Evolutionary conservation across 257 asterid species (phyloP).

Genomic region (Craterostigma plantagineum): DNA sequence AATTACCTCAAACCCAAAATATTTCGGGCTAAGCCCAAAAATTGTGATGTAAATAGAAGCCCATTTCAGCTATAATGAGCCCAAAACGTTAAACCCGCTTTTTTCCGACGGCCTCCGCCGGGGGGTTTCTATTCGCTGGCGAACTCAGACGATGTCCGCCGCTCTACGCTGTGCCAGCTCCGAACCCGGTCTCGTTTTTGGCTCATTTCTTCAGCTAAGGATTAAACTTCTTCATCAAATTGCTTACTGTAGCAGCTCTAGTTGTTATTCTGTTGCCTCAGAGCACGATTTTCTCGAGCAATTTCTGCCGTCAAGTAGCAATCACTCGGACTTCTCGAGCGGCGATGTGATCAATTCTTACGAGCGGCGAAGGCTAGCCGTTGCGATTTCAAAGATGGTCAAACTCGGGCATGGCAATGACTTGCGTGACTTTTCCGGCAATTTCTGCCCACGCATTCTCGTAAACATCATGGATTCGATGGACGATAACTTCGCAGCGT

Average conservation of each 20-base stretch:
- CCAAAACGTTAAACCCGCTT: slow-evolving; percentile 19
- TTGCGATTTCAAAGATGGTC: slow-evolving; percentile 45
- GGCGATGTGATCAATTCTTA: slow-evolving; percentile 30
- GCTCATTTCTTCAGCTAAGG: slow-evolving; percentile 10
- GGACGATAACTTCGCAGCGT: slow-evolving; percentile 23
- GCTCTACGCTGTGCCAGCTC: slow-evolving; percentile 22
- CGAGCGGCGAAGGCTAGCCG: slow-evolving; percentile 51
- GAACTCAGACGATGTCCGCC: slow-evolving; percentile 36
- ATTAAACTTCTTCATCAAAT: slow-evolving; percentile 9
- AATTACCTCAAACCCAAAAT: no score
- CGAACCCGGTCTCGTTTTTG: slow-evolving; percentile 12
- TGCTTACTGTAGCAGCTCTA: slow-evolving; percentile 18
- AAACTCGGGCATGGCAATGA: slow-evolving; percentile 22
- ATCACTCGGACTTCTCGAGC: slow-evolving; percentile 8
- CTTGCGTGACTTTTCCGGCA: slow-evolving; percentile 24
- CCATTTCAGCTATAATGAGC: no score
- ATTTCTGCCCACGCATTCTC: slow-evolving; percentile 36
- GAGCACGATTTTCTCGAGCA: slow-evolving; percentile 46
- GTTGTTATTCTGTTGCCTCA: slow-evolving; percentile 4
- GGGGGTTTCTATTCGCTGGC: slow-evolving; percentile 15
- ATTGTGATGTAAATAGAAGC: no score
- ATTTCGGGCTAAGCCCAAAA: no score
- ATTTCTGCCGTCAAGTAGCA: slow-evolving; percentile 32
- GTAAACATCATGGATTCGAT: slow-evolving; percentile 46
- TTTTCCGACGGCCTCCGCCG: no score